Percentiles rank a stretch among this genome's conserved stretches.
Evolutionary conservation across 202 grass and related monocot genomes (phyloP).

Genomic region (Saccharum hybrid): DNA sequence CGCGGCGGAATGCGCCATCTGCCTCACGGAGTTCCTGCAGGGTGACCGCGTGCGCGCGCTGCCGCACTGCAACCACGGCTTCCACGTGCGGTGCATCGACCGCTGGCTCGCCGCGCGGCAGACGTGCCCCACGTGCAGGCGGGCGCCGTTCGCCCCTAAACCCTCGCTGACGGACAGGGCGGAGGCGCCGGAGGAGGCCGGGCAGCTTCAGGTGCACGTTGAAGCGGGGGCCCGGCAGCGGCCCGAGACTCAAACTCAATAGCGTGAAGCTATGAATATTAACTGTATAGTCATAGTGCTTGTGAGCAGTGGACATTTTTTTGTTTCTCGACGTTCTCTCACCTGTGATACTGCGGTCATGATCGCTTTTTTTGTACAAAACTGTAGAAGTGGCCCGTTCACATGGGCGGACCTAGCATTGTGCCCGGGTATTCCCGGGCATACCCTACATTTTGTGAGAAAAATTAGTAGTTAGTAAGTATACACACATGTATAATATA

Average conservation of each 20-base stretch:
- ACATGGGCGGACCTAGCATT: too few relatives aligned
- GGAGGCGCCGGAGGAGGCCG: too few relatives aligned
- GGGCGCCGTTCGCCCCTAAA: slow-evolving; percentile 24
- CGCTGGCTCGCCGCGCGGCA: slow-evolving; percentile 59
- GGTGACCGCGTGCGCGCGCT: slow-evolving; percentile 59
- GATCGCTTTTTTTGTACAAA: too few relatives aligned
- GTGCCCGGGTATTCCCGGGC: too few relatives aligned
- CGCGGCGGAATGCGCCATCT: slow-evolving; percentile 69
- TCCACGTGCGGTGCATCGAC: slow-evolving; percentile 77
- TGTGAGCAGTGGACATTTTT: slow-evolving; percentile 17
- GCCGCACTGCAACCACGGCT: slow-evolving; percentile 68
- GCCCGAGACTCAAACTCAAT: background rate
- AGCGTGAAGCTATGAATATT: background rate
- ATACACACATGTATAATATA: too few relatives aligned
- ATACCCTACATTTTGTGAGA: too few relatives aligned
- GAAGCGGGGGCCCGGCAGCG: slow-evolving; percentile 3
- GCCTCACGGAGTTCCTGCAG: slow-evolving; percentile 67
- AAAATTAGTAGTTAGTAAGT: too few relatives aligned
- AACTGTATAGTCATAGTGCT: slow-evolving; percentile 16
- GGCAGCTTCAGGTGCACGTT: too few relatives aligned
- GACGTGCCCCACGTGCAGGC: slow-evolving; percentile 80
- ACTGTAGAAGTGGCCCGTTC: background rate
- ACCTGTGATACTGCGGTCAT: slow-evolving; percentile 15
- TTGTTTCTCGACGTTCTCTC: slow-evolving; percentile 8
- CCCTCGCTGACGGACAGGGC: too few relatives aligned